These are phyloP conservation scores for Postia placenta DNA, from an alignment of 768 basidiomycete species.

Conservation along the genomic window DNA sequence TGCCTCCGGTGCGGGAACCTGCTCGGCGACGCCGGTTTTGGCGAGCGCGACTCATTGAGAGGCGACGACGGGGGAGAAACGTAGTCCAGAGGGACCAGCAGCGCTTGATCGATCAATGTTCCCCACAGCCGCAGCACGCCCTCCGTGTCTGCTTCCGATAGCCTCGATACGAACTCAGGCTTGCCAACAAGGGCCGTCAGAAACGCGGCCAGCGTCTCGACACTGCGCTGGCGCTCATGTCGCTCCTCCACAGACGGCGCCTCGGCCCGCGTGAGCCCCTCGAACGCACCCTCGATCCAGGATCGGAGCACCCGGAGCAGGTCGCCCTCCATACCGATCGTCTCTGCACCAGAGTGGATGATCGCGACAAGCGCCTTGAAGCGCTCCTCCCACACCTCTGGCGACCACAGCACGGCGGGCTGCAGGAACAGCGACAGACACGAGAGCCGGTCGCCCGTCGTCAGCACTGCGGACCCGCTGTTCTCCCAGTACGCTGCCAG, in stretches of 20 bases:
- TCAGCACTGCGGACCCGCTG: constrained; percentile 37
- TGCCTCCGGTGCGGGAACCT: constrained; percentile 45
- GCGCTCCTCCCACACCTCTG: constrained; percentile 67
- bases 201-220: constrained; percentile 55
- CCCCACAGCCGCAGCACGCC: constrained; percentile 59
- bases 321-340: constrained; percentile 56
- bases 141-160: constrained; percentile 52
- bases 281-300: constrained; percentile 67
- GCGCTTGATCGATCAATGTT: constrained; percentile 46
- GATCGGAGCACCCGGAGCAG: constrained; percentile 49
- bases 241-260: constrained; percentile 31
- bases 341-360: constrained; percentile 52
- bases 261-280: constrained; percentile 32
- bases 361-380: constrained; percentile 64
- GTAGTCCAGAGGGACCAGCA: constrained; percentile 24
- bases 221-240: constrained; percentile 56
- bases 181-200: constrained; percentile 45
- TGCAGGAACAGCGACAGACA: constrained; percentile 61
- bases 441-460: constrained; percentile 53
- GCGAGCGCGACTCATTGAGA: constrained; percentile 19
- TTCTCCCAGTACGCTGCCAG: constrained; percentile 66
- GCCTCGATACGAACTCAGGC: constrained; percentile 49
- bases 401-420: constrained; percentile 42
- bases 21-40: constrained; percentile 24
- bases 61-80: constrained; percentile 24